These are phyloP conservation scores for Cyclotella sp. DNA, from an alignment of 108 stramenopile genomes.

Conservation along the genomic window DNA sequence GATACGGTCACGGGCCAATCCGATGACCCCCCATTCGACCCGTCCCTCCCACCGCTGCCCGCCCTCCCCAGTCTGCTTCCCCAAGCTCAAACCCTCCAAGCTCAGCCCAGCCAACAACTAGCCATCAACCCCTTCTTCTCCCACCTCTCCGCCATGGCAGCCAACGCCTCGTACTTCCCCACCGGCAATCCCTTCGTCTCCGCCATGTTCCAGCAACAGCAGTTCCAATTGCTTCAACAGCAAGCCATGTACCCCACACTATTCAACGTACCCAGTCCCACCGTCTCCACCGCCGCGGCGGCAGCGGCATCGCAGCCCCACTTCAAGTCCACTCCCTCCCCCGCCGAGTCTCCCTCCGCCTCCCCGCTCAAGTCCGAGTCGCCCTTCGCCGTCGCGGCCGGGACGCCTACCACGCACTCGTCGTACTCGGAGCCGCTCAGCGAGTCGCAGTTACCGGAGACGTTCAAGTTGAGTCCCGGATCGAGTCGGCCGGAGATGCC, in stretches of 20 bases:
- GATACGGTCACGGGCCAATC: too few species aligned
- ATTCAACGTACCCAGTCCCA: conserved; percentile 7
- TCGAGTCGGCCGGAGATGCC: conserved; percentile 33
- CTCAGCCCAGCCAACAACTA: background rate
- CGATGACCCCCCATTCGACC: background rate
- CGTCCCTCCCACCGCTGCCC: background rate
- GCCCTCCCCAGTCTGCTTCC: background rate
- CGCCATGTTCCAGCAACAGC: conserved; percentile 1
- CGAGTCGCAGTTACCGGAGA: background rate
- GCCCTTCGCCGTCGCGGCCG: too few species aligned
- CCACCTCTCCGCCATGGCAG: background rate
- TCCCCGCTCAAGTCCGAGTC: background rate
- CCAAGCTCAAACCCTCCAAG: background rate
- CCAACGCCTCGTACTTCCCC: background rate
- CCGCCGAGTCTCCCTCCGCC: background rate
- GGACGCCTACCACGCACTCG: background rate
- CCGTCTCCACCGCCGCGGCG: background rate
- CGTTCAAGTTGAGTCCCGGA: background rate
- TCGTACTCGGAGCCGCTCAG: background rate
- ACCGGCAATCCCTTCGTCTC: conserved; percentile 1
- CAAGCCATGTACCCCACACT: background rate
- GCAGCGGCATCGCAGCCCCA: background rate
- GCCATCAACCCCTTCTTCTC: conserved; percentile 3
- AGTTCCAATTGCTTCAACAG: background rate
- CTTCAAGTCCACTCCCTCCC: background rate